These are phyloP conservation scores for Vigna nakashimae DNA, from an alignment of 306 rosid genomes.

Conservation along the genomic window DNA sequence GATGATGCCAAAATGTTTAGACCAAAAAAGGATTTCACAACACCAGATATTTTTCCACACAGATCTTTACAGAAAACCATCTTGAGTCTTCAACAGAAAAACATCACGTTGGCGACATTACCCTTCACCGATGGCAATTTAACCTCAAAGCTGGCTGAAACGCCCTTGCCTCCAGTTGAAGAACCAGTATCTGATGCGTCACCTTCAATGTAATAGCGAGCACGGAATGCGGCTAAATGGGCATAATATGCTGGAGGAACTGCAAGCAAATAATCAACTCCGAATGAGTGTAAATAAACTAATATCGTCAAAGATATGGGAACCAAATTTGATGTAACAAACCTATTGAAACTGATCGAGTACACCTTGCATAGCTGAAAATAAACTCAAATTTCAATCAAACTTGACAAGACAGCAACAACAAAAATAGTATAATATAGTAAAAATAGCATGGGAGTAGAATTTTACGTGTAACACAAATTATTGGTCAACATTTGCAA, in stretches of 20 bases:
- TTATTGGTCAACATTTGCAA: conserved; percentile 50
- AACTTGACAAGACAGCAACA: not conserved
- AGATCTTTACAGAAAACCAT: not conserved
- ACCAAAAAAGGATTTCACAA: not conserved
- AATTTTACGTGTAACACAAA: conserved; percentile 53
- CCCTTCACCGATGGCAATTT: conserved; percentile 28
- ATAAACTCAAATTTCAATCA: not conserved
- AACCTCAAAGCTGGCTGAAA: not conserved
- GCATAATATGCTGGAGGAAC: conserved; percentile 65
- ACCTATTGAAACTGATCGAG: conserved; percentile 56
- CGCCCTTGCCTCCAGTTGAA: not conserved
- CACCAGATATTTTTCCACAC: not conserved
- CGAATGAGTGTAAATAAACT: not conserved
- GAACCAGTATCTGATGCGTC: conserved; percentile 47
- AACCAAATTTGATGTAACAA: not conserved
- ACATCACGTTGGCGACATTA: conserved; percentile 48
- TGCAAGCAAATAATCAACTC: conserved; percentile 4
- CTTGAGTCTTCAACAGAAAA: conserved; percentile 42
- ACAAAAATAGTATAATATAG: not conserved
- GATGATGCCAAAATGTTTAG: no score
- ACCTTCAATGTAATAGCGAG: conserved; percentile 50
- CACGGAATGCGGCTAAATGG: conserved; percentile 54
- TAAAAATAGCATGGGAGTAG: not conserved
- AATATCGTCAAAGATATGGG: not conserved
- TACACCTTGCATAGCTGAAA: conserved; percentile 57